Evolutionary conservation across 73 alveolate species (phyloP).

Genomic region (Symbiodinium pilosum): DNA sequence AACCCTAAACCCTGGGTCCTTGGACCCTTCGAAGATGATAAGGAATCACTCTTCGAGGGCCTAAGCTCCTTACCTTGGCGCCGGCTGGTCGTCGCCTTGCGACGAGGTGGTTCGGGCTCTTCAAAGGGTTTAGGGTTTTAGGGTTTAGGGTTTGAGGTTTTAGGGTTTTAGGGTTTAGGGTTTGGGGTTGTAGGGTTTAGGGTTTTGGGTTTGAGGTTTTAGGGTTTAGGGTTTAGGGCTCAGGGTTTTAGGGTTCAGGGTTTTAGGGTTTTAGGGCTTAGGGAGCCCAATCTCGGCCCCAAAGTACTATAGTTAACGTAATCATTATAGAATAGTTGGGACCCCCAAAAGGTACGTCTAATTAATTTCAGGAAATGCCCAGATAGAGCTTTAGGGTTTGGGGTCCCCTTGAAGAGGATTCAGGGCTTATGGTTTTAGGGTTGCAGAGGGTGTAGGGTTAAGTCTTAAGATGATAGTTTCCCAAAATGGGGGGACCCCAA

Average conservation of each 20-base stretch:
- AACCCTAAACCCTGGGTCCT: not conserved
- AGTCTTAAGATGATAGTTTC: no score
- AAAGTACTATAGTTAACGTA: no score
- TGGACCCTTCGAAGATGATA: not conserved
- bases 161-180: not conserved
- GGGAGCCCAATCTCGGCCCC: no score
- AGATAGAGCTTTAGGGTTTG: no score
- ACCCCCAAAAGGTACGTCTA: no score
- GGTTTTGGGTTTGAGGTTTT: not conserved
- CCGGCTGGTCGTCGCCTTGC: not conserved
- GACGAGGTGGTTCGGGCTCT: not conserved
- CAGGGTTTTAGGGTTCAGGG: not conserved
- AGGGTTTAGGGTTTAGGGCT: not conserved
- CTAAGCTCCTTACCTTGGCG: not conserved
- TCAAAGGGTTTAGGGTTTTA: not conserved
- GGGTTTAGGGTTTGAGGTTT: not conserved
- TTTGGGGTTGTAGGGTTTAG: not conserved
- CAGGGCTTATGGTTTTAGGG: no score
- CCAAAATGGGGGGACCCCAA: no score
- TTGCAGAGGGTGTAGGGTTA: no score
- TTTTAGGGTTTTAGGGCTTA: not conserved
- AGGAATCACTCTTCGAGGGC: not conserved
- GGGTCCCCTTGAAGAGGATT: no score
- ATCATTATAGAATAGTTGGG: no score
- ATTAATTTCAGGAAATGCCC: not conserved